phyloP scores from a whole-genome alignment of 2,329 filamentous ascomycete genomes.

The Akanthomyces uredinophilus region DNA sequence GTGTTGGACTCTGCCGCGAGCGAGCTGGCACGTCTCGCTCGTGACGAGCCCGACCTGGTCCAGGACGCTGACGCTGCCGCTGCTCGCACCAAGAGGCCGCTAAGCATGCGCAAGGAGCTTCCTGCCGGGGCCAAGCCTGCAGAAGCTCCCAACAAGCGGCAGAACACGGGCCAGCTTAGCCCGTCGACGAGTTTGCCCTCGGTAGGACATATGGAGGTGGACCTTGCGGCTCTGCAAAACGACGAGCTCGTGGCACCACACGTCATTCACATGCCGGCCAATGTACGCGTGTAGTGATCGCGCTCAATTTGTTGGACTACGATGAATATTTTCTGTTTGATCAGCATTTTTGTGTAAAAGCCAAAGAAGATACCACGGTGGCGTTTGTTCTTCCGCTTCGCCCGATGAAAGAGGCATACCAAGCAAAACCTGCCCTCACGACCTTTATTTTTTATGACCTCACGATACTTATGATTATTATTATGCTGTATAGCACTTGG shows the following conservation, averaged over 20 bases:
- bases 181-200: background rate
- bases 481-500: background rate
- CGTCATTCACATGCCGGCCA: background rate
- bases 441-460: slow-evolving; percentile 3
- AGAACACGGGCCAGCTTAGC: slow-evolving; percentile 11
- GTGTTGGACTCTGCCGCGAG: slow-evolving; percentile 56
- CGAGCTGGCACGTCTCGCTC: slow-evolving; percentile 52
- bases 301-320: background rate
- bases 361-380: slow-evolving; percentile 8
- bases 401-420: background rate
- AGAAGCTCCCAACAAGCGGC: slow-evolving; percentile 20
- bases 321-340: slow-evolving; percentile 1
- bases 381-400: background rate
- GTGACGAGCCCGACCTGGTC: slow-evolving; percentile 45
- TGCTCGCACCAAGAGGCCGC: slow-evolving; percentile 46
- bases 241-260: background rate
- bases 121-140: slow-evolving; percentile 25
- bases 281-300: background rate
- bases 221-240: slow-evolving; percentile 1
- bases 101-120: slow-evolving; percentile 47
- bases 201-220: slow-evolving; percentile 12
- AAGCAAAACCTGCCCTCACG: background rate
- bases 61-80: slow-evolving; percentile 37
- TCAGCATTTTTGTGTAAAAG: slow-evolving; percentile 7
- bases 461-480: slow-evolving; percentile 5